Base-by-base conservation (phyloP, 495 filamentous ascomycete genomes). In the Apiosordaria backusii region DNA sequence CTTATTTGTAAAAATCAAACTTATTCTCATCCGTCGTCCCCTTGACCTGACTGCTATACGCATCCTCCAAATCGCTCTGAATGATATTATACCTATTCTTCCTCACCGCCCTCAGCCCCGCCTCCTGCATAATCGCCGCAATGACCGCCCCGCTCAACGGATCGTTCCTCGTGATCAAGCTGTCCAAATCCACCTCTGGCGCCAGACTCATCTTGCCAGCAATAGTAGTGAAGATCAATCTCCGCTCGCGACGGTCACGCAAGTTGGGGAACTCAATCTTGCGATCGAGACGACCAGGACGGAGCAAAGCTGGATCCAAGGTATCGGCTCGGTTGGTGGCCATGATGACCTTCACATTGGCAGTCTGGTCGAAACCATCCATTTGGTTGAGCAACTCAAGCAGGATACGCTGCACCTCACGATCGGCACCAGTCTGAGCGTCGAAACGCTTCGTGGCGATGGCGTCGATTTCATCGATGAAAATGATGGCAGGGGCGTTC, bases 281-380 rank as follows among this genome's bases (percentile, higher is more conserved):
- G 69, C 95, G 86, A 78, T 99, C 95, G 64, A 99, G 85, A 79
- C 95, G 92, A 65, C 95, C 95, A 21, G 95, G 95, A 65, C 95
- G 91, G 57, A 99, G 86, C 70, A 99, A 80, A 15, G 95, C 95
- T 4, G 95, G 95, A 74, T 99, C 95, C 60, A 99, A 83, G 16
- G 96, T 99, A 73, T 99, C 95, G 59, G 95, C 96, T 70, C 95
- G 88, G 81, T 99, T 99, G 68, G 95, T 99, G 64, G 95, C 95
- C 95, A 99, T 99, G 82, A 99, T 98, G 73, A 99, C 95, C 80
- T 99, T 99, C 77, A 99, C 96, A 75, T 98, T 98, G 79, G 92
- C 90, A 2, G 92, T 94, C 77, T 98, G 95, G 77, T 99, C 95
- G 80, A 99, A 99, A 67, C 95, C 95, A 78, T 99, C 95, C 95